Conservation (phyloP, 352 stramenopile species). For the Pythium aquatile region DNA sequence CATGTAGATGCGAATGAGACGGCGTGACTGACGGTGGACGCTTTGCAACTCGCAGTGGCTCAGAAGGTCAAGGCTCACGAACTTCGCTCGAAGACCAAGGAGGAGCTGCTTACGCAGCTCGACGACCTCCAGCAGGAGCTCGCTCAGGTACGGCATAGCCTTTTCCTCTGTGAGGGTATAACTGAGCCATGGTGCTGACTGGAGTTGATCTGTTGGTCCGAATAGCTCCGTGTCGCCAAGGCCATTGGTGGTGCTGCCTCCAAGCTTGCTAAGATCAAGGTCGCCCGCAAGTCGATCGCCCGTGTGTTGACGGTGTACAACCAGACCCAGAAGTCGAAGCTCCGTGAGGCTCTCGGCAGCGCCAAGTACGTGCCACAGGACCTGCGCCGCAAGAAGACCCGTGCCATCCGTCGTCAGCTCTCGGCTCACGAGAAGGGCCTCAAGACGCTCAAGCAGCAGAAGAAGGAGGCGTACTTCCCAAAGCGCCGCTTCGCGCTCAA, state of each 20-base stretch:
- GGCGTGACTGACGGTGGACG: slow-evolving; percentile 20
- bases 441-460: slow-evolving; percentile 94
- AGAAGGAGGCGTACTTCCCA: slow-evolving; percentile 97
- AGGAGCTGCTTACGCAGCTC: slow-evolving; percentile 97
- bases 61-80: slow-evolving; percentile 97
- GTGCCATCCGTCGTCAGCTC: slow-evolving; percentile 96
- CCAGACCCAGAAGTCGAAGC: slow-evolving; percentile 98
- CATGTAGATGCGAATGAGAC: background rate
- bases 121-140: slow-evolving; percentile 99
- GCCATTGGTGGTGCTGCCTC: slow-evolving; percentile 97
- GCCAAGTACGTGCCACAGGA: slow-evolving; percentile 98
- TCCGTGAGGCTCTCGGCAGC: slow-evolving; percentile 92
- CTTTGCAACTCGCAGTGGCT: slow-evolving; percentile 25
- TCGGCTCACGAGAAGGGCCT: slow-evolving; percentile 93
- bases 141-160: slow-evolving; percentile 50
- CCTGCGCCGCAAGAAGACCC: slow-evolving; percentile 98
- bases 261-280: slow-evolving; percentile 99
- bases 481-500: slow-evolving; percentile 97
- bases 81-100: slow-evolving; percentile 96
- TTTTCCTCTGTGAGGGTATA: background rate
- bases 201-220: slow-evolving; percentile 1
- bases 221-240: slow-evolving; percentile 97
- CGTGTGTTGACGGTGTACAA: slow-evolving; percentile 99
- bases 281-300: slow-evolving; percentile 99
- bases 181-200: no score